These are phyloP conservation scores for Rhizomucor miehei DNA, from an alignment of 371 early-diverging fungal species.

Conservation along the genomic window DNA sequence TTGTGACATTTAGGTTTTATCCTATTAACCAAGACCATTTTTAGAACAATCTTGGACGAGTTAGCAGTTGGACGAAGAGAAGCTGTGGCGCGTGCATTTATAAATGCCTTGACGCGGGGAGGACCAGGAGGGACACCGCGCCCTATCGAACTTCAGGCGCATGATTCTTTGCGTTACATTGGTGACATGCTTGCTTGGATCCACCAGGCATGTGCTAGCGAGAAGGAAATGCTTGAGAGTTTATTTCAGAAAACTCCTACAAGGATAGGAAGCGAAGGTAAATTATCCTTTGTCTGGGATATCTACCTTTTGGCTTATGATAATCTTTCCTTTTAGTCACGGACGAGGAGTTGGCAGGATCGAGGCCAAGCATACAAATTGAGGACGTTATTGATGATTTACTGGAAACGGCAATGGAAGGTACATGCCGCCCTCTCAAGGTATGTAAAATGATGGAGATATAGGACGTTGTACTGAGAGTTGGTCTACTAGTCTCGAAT, in stretches of 20 bases:
- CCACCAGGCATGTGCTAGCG: conserved; percentile 88
- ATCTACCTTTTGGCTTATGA: too few relatives aligned
- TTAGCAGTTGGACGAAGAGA: conserved; percentile 69
- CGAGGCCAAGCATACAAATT: conserved; percentile 1
- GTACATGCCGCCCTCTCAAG: conserved; percentile 73
- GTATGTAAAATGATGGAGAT: conserved; percentile 22
- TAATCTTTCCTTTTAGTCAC: too few relatives aligned
- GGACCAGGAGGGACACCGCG: conserved; percentile 82
- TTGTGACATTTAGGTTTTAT: too few relatives aligned
- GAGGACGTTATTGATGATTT: conserved; percentile 44
- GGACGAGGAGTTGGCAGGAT: too few relatives aligned
- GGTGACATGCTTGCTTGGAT: conserved; percentile 97
- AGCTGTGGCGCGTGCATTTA: conserved; percentile 71
- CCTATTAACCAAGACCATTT: too few relatives aligned
- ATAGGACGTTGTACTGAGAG: not conserved
- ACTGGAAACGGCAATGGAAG: conserved; percentile 73
- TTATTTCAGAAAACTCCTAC: conserved; percentile 42
- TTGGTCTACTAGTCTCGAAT: conserved; percentile 54
- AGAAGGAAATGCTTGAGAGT: conserved; percentile 84
- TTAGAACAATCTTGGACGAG: conserved; percentile 69
- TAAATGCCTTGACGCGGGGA: conserved; percentile 82
- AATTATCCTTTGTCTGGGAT: too few relatives aligned
- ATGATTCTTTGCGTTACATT: conserved; percentile 85
- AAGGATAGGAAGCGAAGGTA: too few relatives aligned
- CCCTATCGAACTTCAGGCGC: conserved; percentile 91